Evolutionary conservation across 306 rosid genomes (phyloP).

Genomic region (Vigna hirtella): DNA sequence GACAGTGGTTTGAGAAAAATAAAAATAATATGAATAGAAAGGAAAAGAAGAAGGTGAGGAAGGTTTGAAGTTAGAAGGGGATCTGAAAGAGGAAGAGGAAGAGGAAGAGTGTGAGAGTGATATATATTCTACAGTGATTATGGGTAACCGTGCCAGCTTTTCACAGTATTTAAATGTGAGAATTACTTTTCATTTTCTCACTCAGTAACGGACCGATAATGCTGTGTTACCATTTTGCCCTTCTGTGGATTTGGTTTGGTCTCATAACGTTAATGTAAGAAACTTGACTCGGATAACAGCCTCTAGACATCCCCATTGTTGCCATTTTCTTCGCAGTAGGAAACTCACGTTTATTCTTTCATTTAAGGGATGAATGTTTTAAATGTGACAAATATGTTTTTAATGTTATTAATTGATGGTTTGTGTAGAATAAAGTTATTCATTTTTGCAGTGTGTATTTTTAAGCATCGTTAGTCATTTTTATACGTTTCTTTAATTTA

Average conservation of each 20-base stretch:
- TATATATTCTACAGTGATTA: neutral
- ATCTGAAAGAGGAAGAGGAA: constrained; percentile 45
- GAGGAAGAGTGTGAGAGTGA: constrained; percentile 36
- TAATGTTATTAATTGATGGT: no score
- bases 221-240: constrained; percentile 25
- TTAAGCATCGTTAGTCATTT: no score
- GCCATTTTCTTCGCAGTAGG: neutral
- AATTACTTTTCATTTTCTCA: neutral
- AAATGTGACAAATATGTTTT: no score
- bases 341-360: neutral
- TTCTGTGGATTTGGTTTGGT: neutral
- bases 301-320: neutral
- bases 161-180: constrained; percentile 17
- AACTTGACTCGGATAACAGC: neutral
- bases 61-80: constrained; percentile 24
- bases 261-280: neutral
- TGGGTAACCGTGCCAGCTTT: neutral
- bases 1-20: neutral
- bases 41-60: neutral
- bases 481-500: no score
- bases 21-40: neutral
- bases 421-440: no score
- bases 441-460: no score
- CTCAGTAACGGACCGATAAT: constrained; percentile 8
- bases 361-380: no score